A percentile compares a stretch with the other conserved stretches of the same genome.
Evolutionary conservation across 371 early-diverging fungal genomes (phyloP).

Genomic region (Mucor mucedo): DNA sequence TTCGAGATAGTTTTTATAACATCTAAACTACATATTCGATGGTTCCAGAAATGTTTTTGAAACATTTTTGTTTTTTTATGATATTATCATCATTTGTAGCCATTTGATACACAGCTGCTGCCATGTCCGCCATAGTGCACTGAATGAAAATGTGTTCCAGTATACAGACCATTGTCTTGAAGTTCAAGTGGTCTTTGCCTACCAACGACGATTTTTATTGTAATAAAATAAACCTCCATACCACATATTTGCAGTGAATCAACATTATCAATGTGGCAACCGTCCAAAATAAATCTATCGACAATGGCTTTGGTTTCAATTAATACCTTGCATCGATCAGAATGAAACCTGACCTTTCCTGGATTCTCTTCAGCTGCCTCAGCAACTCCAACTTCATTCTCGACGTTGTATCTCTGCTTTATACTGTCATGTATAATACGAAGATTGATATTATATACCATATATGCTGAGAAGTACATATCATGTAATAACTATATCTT

Average conservation of each 20-base stretch:
- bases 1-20: no score
- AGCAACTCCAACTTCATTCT: slow-evolving; percentile 11
- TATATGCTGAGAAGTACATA: slow-evolving; percentile 8
- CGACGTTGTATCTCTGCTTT: slow-evolving; percentile 16
- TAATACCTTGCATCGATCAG: slow-evolving; percentile 16
- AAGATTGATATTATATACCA: slow-evolving; percentile 12
- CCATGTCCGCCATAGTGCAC: no score
- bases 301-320: slow-evolving; percentile 15
- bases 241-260: slow-evolving; percentile 13
- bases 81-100: no score
- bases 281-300: slow-evolving; percentile 13
- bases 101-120: no score
- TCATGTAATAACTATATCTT: slow-evolving; percentile 18
- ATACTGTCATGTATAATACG: slow-evolving; percentile 21
- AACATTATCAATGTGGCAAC: not conserved
- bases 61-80: no score
- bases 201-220: no score
- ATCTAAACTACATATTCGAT: no score
- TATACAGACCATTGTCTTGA: no score
- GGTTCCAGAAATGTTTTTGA: no score
- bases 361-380: slow-evolving; percentile 18
- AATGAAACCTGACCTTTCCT: slow-evolving; percentile 7
- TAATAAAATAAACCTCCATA: slow-evolving; percentile 12
- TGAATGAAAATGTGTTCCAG: no score
- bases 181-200: no score